Conservation (phyloP, 2,329 filamentous ascomycete genomes). For the Xylogone sp. region DNA sequence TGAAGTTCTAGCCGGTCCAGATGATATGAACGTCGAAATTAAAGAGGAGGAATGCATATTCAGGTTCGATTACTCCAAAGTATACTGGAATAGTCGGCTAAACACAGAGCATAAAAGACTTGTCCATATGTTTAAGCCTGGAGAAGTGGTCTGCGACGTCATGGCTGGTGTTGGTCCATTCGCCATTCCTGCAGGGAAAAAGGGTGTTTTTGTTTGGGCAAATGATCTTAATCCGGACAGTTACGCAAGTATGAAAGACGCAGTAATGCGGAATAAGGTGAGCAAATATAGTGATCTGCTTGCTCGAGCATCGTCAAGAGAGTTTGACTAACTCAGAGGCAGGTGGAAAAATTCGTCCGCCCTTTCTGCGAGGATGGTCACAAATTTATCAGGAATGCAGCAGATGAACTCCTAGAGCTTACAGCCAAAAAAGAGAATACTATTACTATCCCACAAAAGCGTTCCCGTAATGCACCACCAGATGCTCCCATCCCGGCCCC, state of each 20-base stretch:
- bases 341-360: constrained; percentile 66
- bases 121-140: constrained; percentile 70
- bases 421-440: constrained; percentile 46
- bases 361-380: constrained; percentile 81
- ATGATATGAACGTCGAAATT: constrained; percentile 80
- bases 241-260: constrained; percentile 66
- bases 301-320: too few species aligned
- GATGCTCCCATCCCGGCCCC: constrained; percentile 30
- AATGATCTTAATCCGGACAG: constrained; percentile 97
- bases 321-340: not conserved
- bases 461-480: constrained; percentile 21
- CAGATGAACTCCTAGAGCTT: constrained; percentile 55
- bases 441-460: constrained; percentile 45
- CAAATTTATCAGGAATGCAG: constrained; percentile 71
- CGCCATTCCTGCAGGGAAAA: constrained; percentile 85
- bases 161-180: constrained; percentile 98
- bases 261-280: constrained; percentile 77
- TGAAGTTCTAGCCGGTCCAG: constrained; percentile 78
- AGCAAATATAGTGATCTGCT: constrained; percentile 7
- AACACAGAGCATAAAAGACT: constrained; percentile 85
- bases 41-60: constrained; percentile 83
- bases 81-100: constrained; percentile 96
- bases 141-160: constrained; percentile 89
- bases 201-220: constrained; percentile 87
- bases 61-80: constrained; percentile 88